Evolutionary conservation across 768 basidiomycete species (phyloP), one percentile per base, ranked within the genome.

Genomic region (Boletus sensibilis): DNA sequence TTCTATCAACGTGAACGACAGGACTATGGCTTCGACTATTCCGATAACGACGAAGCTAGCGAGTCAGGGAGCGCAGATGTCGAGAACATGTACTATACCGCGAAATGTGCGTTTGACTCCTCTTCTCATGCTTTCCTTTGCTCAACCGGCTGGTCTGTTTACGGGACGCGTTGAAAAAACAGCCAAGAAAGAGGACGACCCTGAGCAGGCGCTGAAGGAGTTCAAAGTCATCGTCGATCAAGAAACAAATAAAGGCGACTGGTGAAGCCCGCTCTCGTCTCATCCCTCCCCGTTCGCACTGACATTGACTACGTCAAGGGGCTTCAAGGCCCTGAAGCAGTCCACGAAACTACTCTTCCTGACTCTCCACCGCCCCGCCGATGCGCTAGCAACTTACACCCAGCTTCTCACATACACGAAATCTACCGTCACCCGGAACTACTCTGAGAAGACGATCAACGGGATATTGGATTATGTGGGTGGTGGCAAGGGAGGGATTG

Each of bases 381-480:
- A 95, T 49, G 97, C 97, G 0, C 75, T 98, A 55, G 76, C 82
- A 68, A 88, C 94, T 9, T 99, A 99, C 70, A 87, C 78, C 20
- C 83, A 88, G 62, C 81, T 99, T 5, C 77, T 99, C 51, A 86
- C 88, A 0, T 98, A 98, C 74, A 98, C 95, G 13, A 98, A 96
- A 72, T 93, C 91, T 14, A 91, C 92, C 3, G 93, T 97, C 20
- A 97, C 94, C 4, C 84, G 94, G 33, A 96, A 96, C 70, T 92
- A 96, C 67, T 94, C 96, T 12, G 97, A 99, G 73, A 99, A 98
- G 79, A 90, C 92, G 18, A 99, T 99, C 78, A 99, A 99, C 69
- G 91, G 92, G 53, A 97, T 99, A 61, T 78, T 99, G 61, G 97
- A 99, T 72, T 98, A 98, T 64, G 97, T 98, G 39, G 94, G 94